These are phyloP conservation scores for Barnettozyma pratensis DNA, from an alignment of 805 yeast species.

Conservation along the genomic window DNA sequence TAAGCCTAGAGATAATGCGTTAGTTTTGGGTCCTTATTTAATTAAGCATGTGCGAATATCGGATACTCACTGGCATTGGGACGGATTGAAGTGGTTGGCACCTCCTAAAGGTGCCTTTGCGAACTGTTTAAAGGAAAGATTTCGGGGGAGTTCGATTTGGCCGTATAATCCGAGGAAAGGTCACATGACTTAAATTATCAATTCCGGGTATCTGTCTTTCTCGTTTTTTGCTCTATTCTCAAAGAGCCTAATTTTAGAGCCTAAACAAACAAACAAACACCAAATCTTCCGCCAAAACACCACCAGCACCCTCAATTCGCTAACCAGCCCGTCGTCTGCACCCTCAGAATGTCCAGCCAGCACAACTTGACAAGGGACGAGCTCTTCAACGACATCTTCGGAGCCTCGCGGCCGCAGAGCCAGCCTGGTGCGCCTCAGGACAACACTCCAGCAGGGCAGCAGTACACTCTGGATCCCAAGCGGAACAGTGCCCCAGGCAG, in stretches of 20 bases:
- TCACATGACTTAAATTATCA: not conserved
- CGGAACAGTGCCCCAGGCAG: too few species aligned
- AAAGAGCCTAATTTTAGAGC: not conserved
- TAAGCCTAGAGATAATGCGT: conserved; percentile 42
- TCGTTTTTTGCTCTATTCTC: conserved; percentile 3
- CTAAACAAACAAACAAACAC: too few species aligned
- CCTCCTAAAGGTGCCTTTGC: too few species aligned
- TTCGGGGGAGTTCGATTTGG: conserved; percentile 6
- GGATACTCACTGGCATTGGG: conserved; percentile 13
- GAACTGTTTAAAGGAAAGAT: conserved; percentile 1
- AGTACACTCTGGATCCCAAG: too few species aligned
- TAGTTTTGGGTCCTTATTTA: not conserved
- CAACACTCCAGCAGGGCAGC: too few species aligned
- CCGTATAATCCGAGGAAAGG: not conserved
- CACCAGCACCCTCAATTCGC: too few species aligned
- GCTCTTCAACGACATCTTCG: conserved; percentile 28
- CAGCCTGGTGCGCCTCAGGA: not conserved
- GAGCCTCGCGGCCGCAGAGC: conserved; percentile 20
- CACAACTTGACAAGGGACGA: conserved; percentile 23
- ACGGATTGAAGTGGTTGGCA: not conserved
- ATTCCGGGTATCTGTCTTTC: not conserved
- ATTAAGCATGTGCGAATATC: too few species aligned
- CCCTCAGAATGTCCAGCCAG: conserved; percentile 6
- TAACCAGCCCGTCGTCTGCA: not conserved
- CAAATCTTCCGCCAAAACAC: too few species aligned